Percentiles rank a stretch among this genome's conserved stretches.
Evolutionary conservation across 495 filamentous ascomycete genomes (phyloP).

Genomic region (Podospora pseudopauciseta): DNA sequence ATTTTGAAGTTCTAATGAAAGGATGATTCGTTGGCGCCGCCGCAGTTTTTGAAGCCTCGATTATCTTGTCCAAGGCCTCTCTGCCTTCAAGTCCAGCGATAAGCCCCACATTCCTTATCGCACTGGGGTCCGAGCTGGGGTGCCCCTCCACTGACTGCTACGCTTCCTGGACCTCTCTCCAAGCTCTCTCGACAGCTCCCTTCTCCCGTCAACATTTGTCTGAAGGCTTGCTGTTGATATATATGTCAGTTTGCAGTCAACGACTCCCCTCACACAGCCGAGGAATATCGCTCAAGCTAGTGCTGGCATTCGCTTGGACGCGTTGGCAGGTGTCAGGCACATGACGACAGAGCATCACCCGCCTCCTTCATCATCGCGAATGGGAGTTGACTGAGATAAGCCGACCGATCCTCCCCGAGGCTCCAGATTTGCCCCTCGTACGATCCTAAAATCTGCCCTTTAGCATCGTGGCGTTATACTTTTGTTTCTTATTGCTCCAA

Average conservation of each 20-base stretch:
- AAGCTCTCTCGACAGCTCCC: background rate
- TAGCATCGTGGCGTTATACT: background rate
- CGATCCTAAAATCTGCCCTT: background rate
- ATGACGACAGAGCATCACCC: background rate
- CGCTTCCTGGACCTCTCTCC: background rate
- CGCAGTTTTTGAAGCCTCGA: no score
- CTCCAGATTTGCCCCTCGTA: background rate
- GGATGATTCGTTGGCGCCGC: no score
- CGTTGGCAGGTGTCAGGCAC: background rate
- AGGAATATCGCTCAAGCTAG: background rate
- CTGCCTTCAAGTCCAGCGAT: background rate
- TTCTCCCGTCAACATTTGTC: background rate
- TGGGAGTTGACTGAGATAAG: background rate
- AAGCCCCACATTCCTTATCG: background rate
- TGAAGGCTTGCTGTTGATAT: background rate
- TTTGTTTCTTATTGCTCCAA: background rate
- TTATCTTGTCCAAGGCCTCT: no score
- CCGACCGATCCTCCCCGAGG: background rate
- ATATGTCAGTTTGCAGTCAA: background rate
- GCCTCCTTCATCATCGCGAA: background rate
- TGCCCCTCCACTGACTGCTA: background rate
- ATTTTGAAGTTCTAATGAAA: no score
- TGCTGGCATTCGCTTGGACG: background rate
- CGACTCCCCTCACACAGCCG: background rate
- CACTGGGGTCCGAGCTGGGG: background rate